Percentiles rank a stretch among this genome's conserved stretches.
phyloP scores from a whole-genome alignment of 306 rosid species.

The Prunus armeniaca region DNA sequence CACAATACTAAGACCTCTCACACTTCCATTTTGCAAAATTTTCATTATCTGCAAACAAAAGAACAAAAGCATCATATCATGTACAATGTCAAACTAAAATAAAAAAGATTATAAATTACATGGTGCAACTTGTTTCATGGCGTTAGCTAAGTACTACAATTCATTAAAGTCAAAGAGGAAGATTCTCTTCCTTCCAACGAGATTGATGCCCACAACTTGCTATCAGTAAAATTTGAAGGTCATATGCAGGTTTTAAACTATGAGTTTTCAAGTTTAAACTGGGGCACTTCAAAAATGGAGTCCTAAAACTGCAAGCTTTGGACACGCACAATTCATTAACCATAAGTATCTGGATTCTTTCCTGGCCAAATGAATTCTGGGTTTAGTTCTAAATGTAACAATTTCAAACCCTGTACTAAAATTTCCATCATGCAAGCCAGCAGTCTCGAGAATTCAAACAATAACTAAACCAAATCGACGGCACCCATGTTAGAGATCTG shows the following conservation, averaged over 20 bases:
- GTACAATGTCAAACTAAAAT: neutral
- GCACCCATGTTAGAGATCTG: conserved; percentile 6
- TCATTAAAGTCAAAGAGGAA: neutral
- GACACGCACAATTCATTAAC: neutral
- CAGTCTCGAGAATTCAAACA: neutral
- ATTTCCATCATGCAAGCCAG: neutral
- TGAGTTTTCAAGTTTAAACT: neutral
- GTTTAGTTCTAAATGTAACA: neutral
- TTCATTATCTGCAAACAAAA: conserved; percentile 58
- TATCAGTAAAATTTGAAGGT: neutral
- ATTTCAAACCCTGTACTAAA: neutral
- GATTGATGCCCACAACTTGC: neutral
- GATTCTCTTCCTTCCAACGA: neutral
- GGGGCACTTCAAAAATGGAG: neutral
- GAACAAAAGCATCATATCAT: neutral
- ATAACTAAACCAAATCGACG: neutral
- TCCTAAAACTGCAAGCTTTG: neutral
- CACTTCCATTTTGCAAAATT: conserved; percentile 65
- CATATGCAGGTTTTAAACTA: neutral
- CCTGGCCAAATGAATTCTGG: neutral
- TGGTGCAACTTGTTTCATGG: neutral
- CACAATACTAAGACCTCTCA: conserved; percentile 79
- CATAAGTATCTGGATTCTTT: neutral
- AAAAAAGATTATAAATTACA: neutral
- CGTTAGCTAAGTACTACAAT: neutral